phyloP scores from a whole-genome alignment of 257 asterid species.

The Solanum ossicruentum region DNA sequence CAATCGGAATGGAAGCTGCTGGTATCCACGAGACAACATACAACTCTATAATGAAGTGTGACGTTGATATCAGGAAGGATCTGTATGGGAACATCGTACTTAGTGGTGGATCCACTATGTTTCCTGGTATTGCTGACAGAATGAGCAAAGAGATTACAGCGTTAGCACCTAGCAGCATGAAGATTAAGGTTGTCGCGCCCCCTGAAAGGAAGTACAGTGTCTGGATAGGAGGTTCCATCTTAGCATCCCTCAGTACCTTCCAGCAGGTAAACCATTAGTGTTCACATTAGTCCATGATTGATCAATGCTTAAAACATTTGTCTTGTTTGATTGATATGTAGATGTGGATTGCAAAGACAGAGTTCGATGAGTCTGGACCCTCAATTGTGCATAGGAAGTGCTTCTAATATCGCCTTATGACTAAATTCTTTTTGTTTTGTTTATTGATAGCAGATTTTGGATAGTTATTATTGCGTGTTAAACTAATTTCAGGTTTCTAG shows the following conservation, averaged over 20 bases:
- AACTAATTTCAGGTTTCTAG: neutral
- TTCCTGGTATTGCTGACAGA: constrained; percentile 2
- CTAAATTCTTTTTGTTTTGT: neutral
- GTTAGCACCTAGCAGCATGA: neutral
- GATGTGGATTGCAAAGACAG: constrained; percentile 1
- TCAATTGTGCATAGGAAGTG: neutral
- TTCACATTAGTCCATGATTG: neutral
- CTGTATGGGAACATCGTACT: neutral
- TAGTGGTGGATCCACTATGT: constrained; percentile 3
- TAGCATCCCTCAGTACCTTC: constrained; percentile 3
- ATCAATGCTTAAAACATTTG: neutral
- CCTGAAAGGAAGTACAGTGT: constrained; percentile 6
- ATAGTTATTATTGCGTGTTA: neutral
- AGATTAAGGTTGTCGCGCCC: neutral
- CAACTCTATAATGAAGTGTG: neutral
- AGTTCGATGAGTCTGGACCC: neutral
- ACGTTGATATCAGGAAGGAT: constrained; percentile 1
- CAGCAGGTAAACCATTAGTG: neutral
- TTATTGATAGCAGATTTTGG: neutral
- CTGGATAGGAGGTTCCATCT: neutral
- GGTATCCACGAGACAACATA: neutral
- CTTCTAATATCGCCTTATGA: neutral
- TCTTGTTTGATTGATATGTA: neutral
- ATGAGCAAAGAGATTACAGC: neutral
- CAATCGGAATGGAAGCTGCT: neutral